Evolutionary conservation across 1,284 basidiomycete species (phyloP).

Genomic region (Retiboletus flavoniger): DNA sequence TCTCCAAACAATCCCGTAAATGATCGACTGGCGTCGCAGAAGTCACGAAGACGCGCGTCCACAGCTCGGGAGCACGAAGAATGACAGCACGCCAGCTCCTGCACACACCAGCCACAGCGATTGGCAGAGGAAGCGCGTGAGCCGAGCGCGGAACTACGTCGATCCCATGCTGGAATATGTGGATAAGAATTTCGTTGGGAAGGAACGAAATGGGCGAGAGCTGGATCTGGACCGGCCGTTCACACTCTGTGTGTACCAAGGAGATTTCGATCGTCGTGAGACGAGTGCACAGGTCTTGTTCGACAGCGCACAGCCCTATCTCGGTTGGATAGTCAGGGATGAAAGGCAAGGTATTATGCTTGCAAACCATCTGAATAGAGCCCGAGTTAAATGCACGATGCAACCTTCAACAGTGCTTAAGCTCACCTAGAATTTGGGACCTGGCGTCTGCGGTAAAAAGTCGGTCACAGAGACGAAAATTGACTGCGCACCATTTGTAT

Average conservation of each 20-base stretch:
- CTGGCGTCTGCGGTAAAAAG: not conserved
- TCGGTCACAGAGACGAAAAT: not conserved
- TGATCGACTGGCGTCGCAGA: constrained; percentile 6
- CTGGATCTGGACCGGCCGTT: constrained; percentile 1
- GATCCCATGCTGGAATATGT: constrained; percentile 17
- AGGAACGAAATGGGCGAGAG: constrained; percentile 17
- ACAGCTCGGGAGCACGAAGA: constrained; percentile 12
- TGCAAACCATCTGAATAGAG: constrained; percentile 1
- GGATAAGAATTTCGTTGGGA: constrained; percentile 20
- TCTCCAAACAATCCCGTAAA: constrained; percentile 8
- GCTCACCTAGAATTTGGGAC: constrained; percentile 1
- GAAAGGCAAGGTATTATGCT: not conserved
- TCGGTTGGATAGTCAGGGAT: not conserved
- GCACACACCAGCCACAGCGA: constrained; percentile 16
- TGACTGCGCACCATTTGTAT: not conserved
- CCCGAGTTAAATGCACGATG: not conserved
- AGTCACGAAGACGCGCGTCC: constrained; percentile 23
- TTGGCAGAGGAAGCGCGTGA: constrained; percentile 3
- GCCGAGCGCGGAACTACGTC: not conserved
- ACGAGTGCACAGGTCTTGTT: not conserved
- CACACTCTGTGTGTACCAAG: not conserved
- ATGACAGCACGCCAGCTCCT: constrained; percentile 13
- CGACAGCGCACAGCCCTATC: not conserved
- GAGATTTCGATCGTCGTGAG: not conserved
- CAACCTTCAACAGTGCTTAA: not conserved